These are phyloP conservation scores for Xylaria sp. DNA, from an alignment of 495 filamentous ascomycete species.

Conservation along the genomic window DNA sequence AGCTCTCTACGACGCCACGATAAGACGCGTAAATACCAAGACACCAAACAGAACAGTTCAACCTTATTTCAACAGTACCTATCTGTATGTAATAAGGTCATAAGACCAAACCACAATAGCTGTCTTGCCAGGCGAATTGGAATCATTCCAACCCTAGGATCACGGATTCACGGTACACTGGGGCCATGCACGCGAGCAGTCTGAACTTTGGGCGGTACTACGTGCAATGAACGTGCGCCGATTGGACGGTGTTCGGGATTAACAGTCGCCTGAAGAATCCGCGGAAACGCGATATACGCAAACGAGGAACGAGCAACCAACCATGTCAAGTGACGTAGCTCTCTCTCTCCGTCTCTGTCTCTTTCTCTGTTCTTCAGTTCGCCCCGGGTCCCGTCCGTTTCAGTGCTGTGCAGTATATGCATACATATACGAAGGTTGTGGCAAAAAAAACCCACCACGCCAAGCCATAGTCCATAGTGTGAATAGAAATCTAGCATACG, in stretches of 20 bases:
- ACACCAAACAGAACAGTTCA: not conserved
- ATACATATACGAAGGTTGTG: too few species aligned
- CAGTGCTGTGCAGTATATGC: too few species aligned
- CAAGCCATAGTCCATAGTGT: too few species aligned
- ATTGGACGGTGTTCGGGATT: not conserved
- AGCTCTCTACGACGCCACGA: slow-evolving; percentile 6
- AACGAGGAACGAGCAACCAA: not conserved
- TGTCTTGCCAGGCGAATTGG: not conserved
- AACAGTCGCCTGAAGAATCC: not conserved
- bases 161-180: not conserved
- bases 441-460: too few species aligned
- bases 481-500: too few species aligned
- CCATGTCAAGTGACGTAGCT: slow-evolving; percentile 20
- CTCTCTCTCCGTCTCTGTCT: too few species aligned
- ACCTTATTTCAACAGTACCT: not conserved
- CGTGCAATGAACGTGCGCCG: not conserved
- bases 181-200: not conserved
- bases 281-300: not conserved
- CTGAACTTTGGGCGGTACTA: not conserved
- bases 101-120: not conserved
- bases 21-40: slow-evolving; percentile 11
- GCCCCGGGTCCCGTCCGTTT: too few species aligned
- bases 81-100: too few species aligned
- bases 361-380: not conserved
- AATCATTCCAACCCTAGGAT: not conserved